Evolutionary conservation across 805 yeast genomes (phyloP).

Genomic region (Limtongia smithiae): DNA sequence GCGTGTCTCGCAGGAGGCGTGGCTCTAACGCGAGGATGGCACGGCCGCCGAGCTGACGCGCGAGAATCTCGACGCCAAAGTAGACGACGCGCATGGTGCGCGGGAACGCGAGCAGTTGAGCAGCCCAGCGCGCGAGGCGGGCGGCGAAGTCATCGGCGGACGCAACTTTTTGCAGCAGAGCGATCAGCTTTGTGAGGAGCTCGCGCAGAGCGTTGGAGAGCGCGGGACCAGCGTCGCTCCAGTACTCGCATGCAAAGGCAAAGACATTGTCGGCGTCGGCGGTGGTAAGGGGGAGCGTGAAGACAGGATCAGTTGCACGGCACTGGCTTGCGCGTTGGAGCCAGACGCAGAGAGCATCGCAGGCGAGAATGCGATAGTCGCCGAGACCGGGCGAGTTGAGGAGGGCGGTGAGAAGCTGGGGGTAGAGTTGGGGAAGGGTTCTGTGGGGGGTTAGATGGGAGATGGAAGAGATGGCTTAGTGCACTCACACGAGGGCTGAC

Average conservation of each 20-base stretch:
- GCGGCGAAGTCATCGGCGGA: conserved; percentile 19
- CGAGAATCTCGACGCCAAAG: conserved; percentile 55
- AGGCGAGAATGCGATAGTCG: conserved; percentile 43
- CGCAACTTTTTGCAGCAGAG: conserved; percentile 38
- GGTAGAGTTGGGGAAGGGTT: too few relatives aligned
- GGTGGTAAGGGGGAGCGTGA: conserved; percentile 6
- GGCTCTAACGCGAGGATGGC: conserved; percentile 46
- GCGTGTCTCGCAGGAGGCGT: conserved; percentile 46
- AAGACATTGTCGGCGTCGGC: conserved; percentile 32
- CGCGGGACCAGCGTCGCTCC: conserved; percentile 70
- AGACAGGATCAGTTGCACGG: conserved; percentile 11
- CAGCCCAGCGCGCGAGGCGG: conserved; percentile 45
- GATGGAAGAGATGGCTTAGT: too few relatives aligned
- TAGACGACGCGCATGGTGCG: conserved; percentile 58
- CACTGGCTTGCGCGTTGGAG: conserved; percentile 52
- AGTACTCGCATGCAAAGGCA: conserved; percentile 57
- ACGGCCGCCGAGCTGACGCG: conserved; percentile 46
- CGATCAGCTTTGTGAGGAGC: conserved; percentile 53
- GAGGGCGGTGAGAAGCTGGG: conserved; percentile 37
- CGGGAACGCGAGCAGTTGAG: conserved; percentile 44
- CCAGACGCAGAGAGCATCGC: conserved; percentile 67
- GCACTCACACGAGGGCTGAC: too few relatives aligned
- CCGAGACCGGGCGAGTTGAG: conserved; percentile 39
- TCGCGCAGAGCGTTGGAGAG: conserved; percentile 65
- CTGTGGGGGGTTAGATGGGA: too few relatives aligned